These are phyloP conservation scores for Curvularia eragrostidis DNA, from an alignment of 2,329 filamentous ascomycete species.

Conservation along the genomic window DNA sequence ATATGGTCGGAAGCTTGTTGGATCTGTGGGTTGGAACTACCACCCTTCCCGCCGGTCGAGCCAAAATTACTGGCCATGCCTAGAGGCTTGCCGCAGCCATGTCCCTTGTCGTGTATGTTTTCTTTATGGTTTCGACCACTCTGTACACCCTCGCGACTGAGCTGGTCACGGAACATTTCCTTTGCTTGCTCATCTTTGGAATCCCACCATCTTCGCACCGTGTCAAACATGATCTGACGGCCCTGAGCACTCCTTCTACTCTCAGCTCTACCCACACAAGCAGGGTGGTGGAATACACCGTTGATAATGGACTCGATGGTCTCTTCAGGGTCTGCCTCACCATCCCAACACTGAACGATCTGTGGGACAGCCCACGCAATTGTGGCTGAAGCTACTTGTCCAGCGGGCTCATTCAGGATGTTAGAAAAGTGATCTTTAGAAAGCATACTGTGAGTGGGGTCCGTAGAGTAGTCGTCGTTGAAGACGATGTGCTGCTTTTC, in stretches of 20 bases:
- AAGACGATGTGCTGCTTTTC: constrained; percentile 89
- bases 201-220: constrained; percentile 83
- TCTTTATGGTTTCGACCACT: constrained; percentile 85
- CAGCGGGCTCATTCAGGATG: constrained; percentile 85
- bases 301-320: constrained; percentile 78
- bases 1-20: constrained; percentile 49
- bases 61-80: constrained; percentile 71
- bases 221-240: constrained; percentile 77
- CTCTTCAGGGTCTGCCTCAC: constrained; percentile 74
- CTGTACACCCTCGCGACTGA: constrained; percentile 79
- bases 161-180: constrained; percentile 72
- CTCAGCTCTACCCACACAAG: constrained; percentile 71
- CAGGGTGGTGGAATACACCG: constrained; percentile 88
- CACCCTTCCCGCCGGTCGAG: constrained; percentile 51
- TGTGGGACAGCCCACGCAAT: constrained; percentile 88
- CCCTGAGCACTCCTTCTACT: constrained; percentile 74
- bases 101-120: constrained; percentile 81
- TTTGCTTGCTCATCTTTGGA: constrained; percentile 67
- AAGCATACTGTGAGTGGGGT: constrained; percentile 94
- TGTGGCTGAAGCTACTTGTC: constrained; percentile 78
- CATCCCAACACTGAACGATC: constrained; percentile 85
- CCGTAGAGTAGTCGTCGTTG: constrained; percentile 73
- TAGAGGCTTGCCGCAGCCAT: constrained; percentile 82
- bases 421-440: constrained; percentile 96
- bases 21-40: constrained; percentile 48